Evolutionary conservation across 1,284 basidiomycete genomes (phyloP).

Genomic region (Taiwanofungus camphoratus): DNA sequence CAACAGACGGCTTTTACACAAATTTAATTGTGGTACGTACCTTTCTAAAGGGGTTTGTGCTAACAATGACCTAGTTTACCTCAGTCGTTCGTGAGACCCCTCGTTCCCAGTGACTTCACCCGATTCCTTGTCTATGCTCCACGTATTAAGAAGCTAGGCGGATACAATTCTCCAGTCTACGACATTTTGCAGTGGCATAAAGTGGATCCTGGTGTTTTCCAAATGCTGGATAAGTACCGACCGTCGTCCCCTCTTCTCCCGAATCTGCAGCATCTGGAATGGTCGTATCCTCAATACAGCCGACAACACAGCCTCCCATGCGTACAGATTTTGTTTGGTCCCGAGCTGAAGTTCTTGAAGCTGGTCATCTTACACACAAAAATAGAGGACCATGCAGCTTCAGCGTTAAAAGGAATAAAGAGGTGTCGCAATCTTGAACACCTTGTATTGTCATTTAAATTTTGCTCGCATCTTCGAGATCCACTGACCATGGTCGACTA

Average conservation of each 20-base stretch:
- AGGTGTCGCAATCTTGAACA: too few species aligned
- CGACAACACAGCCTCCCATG: too few species aligned
- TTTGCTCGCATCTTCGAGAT: too few species aligned
- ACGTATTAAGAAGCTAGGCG: neutral
- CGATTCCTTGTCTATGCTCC: slow-evolving; percentile 3
- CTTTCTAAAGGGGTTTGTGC: neutral
- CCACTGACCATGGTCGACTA: too few species aligned
- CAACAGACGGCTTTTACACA: neutral
- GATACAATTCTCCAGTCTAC: neutral
- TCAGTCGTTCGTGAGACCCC: slow-evolving; percentile 2
- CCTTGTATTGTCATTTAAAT: too few species aligned
- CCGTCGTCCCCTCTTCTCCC: slow-evolving; percentile 1
- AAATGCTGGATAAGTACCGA: neutral
- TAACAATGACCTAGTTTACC: neutral
- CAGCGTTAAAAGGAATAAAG: too few species aligned
- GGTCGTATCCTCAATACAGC: neutral
- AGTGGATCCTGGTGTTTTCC: neutral
- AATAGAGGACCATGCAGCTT: too few species aligned
- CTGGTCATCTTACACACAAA: too few species aligned
- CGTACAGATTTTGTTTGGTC: neutral
- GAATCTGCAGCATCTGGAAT: neutral
- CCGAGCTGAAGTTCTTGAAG: neutral
- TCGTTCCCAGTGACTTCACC: slow-evolving; percentile 2
- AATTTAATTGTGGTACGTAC: neutral
- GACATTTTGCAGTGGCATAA: neutral